Conservation (phyloP, 179 eudicot genomes). For the Vitellaria paradoxa region DNA sequence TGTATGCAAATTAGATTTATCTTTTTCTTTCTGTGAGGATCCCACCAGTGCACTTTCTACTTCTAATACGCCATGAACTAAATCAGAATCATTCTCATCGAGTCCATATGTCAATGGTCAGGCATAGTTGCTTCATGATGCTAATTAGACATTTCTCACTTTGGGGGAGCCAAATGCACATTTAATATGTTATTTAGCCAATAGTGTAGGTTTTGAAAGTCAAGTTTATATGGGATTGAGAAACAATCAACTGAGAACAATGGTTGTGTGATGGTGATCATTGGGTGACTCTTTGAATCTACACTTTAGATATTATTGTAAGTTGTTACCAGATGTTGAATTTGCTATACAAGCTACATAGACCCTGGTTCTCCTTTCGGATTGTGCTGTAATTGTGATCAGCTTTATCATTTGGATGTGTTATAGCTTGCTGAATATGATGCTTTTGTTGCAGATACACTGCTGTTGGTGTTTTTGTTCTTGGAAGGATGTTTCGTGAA, state of each 20-base stretch:
- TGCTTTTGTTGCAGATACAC: constrained; percentile 67
- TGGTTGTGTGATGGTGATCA: not conserved
- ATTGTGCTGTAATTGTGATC: not conserved
- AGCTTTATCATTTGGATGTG: constrained; percentile 1
- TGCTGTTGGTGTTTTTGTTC: constrained; percentile 98
- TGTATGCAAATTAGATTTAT: not conserved
- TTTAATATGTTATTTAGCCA: not conserved
- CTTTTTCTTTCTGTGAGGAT: no score
- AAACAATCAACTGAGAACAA: not conserved
- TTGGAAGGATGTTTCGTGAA: constrained; percentile 82
- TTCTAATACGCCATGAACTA: no score
- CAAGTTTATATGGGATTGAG: not conserved
- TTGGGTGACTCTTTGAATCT: not conserved
- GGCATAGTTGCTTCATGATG: not conserved
- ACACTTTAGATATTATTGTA: not conserved
- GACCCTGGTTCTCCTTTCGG: not conserved
- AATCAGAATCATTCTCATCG: no score
- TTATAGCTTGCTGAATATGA: constrained; percentile 9
- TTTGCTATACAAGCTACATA: not conserved
- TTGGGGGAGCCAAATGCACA: not conserved
- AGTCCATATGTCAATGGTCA: no score
- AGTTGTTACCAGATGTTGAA: not conserved
- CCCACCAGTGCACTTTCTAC: no score
- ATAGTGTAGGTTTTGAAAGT: not conserved
- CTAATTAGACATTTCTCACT: not conserved